Percentiles rank a stretch among this genome's conserved stretches.
Evolutionary conservation across 768 basidiomycete genomes (phyloP).

Genomic region (Leccinum olivaceopallidum): DNA sequence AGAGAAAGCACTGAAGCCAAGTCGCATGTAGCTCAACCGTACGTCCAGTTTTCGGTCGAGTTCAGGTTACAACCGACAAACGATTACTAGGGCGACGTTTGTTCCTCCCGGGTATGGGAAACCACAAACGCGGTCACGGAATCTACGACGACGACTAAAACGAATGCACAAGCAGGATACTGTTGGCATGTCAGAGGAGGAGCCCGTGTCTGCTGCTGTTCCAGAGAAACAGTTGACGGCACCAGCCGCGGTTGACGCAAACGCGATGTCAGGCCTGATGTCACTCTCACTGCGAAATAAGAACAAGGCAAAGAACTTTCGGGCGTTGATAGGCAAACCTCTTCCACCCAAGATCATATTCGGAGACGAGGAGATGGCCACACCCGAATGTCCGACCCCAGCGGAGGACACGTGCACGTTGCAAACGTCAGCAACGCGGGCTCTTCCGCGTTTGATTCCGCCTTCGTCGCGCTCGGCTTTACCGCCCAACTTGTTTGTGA

Average conservation of each 20-base stretch:
- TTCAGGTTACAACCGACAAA: not conserved
- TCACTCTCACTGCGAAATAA: conserved; percentile 62
- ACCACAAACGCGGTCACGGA: conserved; percentile 54
- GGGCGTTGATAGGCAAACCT: conserved; percentile 44
- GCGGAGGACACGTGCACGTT: no score
- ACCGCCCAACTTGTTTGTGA: conserved; percentile 67
- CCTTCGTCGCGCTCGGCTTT: conserved; percentile 62
- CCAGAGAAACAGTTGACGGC: not conserved
- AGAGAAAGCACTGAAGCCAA: conserved; percentile 8
- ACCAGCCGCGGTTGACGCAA: conserved; percentile 14
- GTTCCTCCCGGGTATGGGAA: conserved; percentile 66
- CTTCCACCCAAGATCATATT: conserved; percentile 59
- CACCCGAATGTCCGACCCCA: not conserved
- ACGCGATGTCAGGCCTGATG: conserved; percentile 30
- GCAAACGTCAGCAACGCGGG: not conserved
- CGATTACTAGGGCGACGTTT: conserved; percentile 9
- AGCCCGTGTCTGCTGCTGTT: conserved; percentile 35
- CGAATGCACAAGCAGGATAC: conserved; percentile 33
- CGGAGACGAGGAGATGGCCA: conserved; percentile 19
- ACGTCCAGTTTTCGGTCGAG: not conserved
- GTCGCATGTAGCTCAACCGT: conserved; percentile 1
- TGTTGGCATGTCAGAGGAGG: conserved; percentile 18
- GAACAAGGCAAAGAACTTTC: conserved; percentile 74
- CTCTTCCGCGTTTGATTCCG: conserved; percentile 47
- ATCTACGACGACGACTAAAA: conserved; percentile 55